Evolutionary conservation across 2,329 filamentous ascomycete species (phyloP).

Genomic region (Diaporthe capsici): DNA sequence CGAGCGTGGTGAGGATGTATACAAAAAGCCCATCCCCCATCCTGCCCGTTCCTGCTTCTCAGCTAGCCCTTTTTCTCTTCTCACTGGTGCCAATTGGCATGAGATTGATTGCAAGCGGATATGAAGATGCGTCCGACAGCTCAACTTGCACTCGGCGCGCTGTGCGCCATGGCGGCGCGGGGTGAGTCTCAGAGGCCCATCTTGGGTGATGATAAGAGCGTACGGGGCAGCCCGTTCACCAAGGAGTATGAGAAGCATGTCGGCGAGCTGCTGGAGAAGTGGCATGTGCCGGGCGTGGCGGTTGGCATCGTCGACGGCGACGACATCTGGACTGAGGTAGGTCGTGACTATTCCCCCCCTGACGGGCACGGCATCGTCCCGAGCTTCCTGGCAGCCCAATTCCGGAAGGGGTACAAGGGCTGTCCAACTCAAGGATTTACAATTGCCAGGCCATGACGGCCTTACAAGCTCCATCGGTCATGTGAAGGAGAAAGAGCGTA

Average conservation of each 20-base stretch:
- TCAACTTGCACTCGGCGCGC: slow-evolving; percentile 2
- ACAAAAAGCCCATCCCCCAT: background rate
- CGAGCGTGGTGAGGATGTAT: background rate
- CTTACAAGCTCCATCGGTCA: too few species aligned
- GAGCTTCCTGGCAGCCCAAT: background rate
- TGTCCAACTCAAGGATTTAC: too few species aligned
- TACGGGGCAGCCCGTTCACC: slow-evolving; percentile 39
- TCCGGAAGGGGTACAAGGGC: background rate
- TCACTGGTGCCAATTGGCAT: background rate
- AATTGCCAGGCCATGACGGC: background rate
- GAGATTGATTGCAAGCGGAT: too few species aligned
- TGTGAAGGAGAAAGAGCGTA: too few species aligned
- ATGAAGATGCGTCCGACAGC: background rate
- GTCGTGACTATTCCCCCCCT: slow-evolving; percentile 7
- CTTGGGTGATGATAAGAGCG: background rate
- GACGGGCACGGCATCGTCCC: background rate
- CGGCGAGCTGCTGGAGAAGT: slow-evolving; percentile 52
- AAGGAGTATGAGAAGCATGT: slow-evolving; percentile 40
- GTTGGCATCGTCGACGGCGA: slow-evolving; percentile 63
- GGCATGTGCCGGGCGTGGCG: slow-evolving; percentile 64
- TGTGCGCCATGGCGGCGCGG: slow-evolving; percentile 12
- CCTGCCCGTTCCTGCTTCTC: background rate
- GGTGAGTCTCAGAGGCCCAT: slow-evolving; percentile 22
- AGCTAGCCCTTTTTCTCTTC: too few species aligned
- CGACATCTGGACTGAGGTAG: slow-evolving; percentile 56